phyloP scores from a whole-genome alignment of 352 stramenopile genomes.

The Blastocystis hominis region DNA sequence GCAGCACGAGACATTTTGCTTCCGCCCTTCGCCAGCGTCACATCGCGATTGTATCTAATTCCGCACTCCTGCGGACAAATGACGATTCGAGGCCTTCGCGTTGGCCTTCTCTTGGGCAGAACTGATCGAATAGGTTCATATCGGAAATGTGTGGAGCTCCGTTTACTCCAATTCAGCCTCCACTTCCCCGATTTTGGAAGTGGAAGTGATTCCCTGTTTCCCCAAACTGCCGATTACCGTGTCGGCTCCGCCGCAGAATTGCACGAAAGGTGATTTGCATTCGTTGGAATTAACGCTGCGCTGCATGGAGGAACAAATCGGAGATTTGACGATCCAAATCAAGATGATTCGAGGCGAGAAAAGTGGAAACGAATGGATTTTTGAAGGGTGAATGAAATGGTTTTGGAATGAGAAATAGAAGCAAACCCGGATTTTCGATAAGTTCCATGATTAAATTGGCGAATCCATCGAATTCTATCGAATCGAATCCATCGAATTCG shows the following conservation, averaged over 20 bases:
- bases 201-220: background rate
- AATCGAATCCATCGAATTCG: background rate
- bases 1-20: background rate
- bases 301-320: background rate
- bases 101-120: background rate
- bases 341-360: background rate
- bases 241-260: background rate
- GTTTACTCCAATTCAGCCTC: background rate
- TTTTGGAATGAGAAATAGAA: background rate
- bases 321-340: background rate
- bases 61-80: background rate
- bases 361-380: background rate
- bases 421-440: background rate
- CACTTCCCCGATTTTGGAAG: too few species aligned
- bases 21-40: background rate
- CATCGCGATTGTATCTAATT: background rate
- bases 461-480: too few species aligned
- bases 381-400: background rate
- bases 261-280: background rate
- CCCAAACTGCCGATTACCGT: conserved; percentile 24
- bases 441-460: background rate
- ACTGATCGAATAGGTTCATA: background rate
- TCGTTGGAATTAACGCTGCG: background rate
- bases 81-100: background rate
- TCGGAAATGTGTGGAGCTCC: background rate